These are phyloP conservation scores for Draba incana DNA, from an alignment of 345 rosid genomes.

Conservation along the genomic window DNA sequence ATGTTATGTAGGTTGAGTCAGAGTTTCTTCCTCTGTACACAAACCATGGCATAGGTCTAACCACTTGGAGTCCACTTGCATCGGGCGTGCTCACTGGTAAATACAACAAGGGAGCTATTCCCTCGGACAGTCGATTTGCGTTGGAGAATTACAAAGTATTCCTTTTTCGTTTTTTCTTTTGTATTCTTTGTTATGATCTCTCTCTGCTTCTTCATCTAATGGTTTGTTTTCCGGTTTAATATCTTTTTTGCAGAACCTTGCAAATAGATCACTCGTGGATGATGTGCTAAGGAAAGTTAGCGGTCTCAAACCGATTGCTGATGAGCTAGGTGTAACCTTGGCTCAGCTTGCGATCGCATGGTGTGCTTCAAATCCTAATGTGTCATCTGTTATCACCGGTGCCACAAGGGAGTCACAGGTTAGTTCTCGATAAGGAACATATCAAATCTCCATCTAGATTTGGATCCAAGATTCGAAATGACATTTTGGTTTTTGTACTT, in stretches of 20 bases:
- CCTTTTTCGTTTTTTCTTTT: neutral
- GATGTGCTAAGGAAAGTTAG: slow-evolving; percentile 91
- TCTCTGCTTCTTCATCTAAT: slow-evolving; percentile 15
- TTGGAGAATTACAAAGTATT: slow-evolving; percentile 90
- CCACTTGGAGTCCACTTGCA: slow-evolving; percentile 99
- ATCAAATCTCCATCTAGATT: neutral
- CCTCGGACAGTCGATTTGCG: slow-evolving; percentile 90
- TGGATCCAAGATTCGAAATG: neutral
- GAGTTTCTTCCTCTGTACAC: slow-evolving; percentile 84
- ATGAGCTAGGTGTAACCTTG: slow-evolving; percentile 91
- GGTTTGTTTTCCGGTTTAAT: slow-evolving; percentile 11
- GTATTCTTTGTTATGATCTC: neutral
- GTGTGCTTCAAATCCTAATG: slow-evolving; percentile 98
- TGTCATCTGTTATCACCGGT: slow-evolving; percentile 93
- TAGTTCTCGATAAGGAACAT: slow-evolving; percentile 26
- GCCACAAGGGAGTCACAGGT: slow-evolving; percentile 99
- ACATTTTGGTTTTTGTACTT: neutral
- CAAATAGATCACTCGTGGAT: slow-evolving; percentile 85
- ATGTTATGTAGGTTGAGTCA: slow-evolving; percentile 70
- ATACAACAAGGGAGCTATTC: slow-evolving; percentile 83
- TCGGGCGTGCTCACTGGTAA: slow-evolving; percentile 99
- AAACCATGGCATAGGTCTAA: slow-evolving; percentile 89
- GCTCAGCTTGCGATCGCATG: slow-evolving; percentile 98
- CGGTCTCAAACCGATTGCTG: slow-evolving; percentile 94
- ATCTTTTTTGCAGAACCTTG: slow-evolving; percentile 67